Percentiles rank a stretch among this genome's conserved stretches.
Evolutionary conservation across 2,329 filamentous ascomycete genomes (phyloP).

Genomic region (Trichoderma citrinoviride): DNA sequence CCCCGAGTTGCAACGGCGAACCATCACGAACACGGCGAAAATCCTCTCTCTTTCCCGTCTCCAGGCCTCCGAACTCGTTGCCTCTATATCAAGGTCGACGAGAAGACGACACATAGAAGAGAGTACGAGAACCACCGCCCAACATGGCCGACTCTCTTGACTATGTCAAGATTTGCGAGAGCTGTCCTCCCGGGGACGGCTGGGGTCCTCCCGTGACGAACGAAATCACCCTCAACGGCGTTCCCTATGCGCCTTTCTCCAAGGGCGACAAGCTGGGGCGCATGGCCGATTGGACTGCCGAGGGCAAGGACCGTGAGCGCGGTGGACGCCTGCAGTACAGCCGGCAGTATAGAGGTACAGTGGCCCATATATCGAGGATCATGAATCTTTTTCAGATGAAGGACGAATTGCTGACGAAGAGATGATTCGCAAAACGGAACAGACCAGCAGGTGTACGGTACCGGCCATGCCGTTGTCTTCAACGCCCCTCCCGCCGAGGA

Average conservation of each 20-base stretch:
- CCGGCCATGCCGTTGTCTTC: constrained; percentile 82
- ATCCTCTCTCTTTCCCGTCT: background rate
- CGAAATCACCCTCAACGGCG: constrained; percentile 88
- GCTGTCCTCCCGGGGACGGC: constrained; percentile 70
- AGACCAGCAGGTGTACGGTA: constrained; percentile 97
- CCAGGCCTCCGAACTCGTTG: background rate
- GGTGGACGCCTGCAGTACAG: constrained; percentile 86
- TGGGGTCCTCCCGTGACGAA: constrained; percentile 84
- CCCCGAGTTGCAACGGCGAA: constrained; percentile 11
- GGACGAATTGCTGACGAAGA: constrained; percentile 1
- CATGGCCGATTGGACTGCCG: constrained; percentile 97
- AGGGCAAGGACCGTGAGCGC: constrained; percentile 79
- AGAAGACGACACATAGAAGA: background rate
- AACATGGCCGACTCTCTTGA: constrained; percentile 55
- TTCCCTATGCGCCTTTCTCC: constrained; percentile 96
- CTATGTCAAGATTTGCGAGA: constrained; percentile 63
- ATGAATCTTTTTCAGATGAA: too few relatives aligned
- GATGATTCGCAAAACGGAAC: constrained; percentile 10
- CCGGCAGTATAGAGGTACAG: constrained; percentile 83
- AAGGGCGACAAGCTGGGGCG: constrained; percentile 98
- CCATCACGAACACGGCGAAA: constrained; percentile 13
- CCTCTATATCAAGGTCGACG: background rate
- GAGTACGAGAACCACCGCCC: constrained; percentile 13
- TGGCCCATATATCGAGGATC: too few relatives aligned
- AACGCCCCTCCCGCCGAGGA: constrained; percentile 90